A percentile compares a stretch with the other conserved stretches of the same genome.
These are phyloP conservation scores for Daldinia caldariorum DNA, from an alignment of 495 filamentous ascomycete species.

Conservation along the genomic window DNA sequence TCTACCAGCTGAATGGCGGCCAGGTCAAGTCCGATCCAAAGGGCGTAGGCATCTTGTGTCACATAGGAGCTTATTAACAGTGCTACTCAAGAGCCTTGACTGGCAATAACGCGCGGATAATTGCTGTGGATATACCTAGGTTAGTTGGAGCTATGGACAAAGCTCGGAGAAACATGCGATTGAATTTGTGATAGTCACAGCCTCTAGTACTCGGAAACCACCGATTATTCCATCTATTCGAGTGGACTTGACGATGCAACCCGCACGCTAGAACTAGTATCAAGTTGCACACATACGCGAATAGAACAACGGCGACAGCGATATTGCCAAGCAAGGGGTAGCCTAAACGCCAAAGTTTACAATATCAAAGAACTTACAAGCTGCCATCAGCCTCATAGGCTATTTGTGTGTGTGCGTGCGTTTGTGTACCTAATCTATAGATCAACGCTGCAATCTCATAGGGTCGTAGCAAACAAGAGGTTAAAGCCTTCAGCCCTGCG, in stretches of 20 bases:
- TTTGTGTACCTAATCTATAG: background rate
- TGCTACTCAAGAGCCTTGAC: conserved; percentile 13
- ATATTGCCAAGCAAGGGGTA: conserved; percentile 30
- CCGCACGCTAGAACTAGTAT: background rate
- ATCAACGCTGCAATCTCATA: conserved; percentile 27
- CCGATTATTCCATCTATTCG: background rate
- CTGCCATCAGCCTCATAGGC: conserved; percentile 29
- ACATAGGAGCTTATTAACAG: conserved; percentile 40
- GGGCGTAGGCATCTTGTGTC: conserved; percentile 30
- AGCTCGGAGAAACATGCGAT: conserved; percentile 37
- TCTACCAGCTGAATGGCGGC: conserved; percentile 20
- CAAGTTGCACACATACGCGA: conserved; percentile 25
- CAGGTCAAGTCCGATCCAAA: conserved; percentile 23
- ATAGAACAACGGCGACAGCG: conserved; percentile 28
- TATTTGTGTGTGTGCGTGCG: background rate
- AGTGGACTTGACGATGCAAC: background rate
- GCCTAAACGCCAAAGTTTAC: conserved; percentile 4
- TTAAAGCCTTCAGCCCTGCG: conserved; percentile 41
- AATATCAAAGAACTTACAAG: background rate
- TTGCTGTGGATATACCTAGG: conserved; percentile 15
- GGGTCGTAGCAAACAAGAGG: conserved; percentile 12
- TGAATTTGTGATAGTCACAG: conserved; percentile 3
- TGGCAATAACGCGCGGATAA: conserved; percentile 42
- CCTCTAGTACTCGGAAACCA: background rate
- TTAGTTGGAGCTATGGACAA: conserved; percentile 31